A percentile compares a stretch with the other conserved stretches of the same genome.
These are phyloP conservation scores for Oryza coarctata DNA, from an alignment of 176 grass and related monocot genomes.

Conservation along the genomic window DNA sequence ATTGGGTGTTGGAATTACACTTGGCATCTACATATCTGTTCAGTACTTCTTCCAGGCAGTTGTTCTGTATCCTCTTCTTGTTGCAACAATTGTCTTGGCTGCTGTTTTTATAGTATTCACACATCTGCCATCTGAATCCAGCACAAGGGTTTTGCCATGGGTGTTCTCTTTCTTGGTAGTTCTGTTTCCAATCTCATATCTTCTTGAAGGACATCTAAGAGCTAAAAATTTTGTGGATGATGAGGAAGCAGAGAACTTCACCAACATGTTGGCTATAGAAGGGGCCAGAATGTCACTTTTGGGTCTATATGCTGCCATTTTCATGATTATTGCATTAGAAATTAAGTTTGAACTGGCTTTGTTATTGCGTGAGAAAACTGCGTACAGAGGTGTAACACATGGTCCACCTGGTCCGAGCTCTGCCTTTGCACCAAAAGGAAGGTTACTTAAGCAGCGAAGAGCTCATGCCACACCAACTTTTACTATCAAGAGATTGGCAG, in stretches of 20 bases:
- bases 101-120: slow-evolving; percentile 89
- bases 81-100: slow-evolving; percentile 70
- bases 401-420: slow-evolving; percentile 48
- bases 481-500: slow-evolving; percentile 93
- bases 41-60: slow-evolving; percentile 90
- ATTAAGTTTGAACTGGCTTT: slow-evolving; percentile 91
- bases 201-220: slow-evolving; percentile 91
- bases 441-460: slow-evolving; percentile 87
- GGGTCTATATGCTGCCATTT: slow-evolving; percentile 97
- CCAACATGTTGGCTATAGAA: slow-evolving; percentile 88
- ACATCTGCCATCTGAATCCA: slow-evolving; percentile 88
- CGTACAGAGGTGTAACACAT: slow-evolving; percentile 46
- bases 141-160: slow-evolving; percentile 93
- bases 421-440: slow-evolving; percentile 73
- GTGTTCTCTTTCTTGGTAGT: slow-evolving; percentile 88
- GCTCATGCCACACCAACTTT: slow-evolving; percentile 70
- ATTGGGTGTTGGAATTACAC: slow-evolving; percentile 66
- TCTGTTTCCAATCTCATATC: slow-evolving; percentile 90
- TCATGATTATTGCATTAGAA: slow-evolving; percentile 92
- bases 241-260: slow-evolving; percentile 81
- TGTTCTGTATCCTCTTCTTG: slow-evolving; percentile 94
- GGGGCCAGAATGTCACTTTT: slow-evolving; percentile 92
- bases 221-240: slow-evolving; percentile 68
- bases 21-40: slow-evolving; percentile 94
- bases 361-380: slow-evolving; percentile 73